phyloP scores from a whole-genome alignment of 2,329 filamentous ascomycete genomes.

The Colletotrichum navitas region DNA sequence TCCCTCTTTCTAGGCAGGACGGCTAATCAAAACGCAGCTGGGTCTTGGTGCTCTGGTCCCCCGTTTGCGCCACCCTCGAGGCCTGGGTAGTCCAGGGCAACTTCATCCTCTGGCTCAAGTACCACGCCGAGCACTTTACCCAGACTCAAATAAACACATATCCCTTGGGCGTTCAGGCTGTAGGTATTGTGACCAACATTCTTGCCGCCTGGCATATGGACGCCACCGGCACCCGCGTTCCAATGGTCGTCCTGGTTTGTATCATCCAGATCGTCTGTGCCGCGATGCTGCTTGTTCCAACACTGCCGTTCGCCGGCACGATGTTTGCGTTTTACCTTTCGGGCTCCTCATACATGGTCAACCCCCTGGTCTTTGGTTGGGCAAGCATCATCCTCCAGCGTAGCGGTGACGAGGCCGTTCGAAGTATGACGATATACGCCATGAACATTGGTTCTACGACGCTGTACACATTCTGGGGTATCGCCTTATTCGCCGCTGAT shows the following conservation, averaged over 20 bases:
- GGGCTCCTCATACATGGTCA: constrained; percentile 56
- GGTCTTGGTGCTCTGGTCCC: constrained; percentile 51
- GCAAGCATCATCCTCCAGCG: constrained; percentile 54
- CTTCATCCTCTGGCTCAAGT: constrained; percentile 50
- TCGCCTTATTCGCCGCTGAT: constrained; percentile 51
- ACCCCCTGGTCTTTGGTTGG: constrained; percentile 56
- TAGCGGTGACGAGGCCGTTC: constrained; percentile 53
- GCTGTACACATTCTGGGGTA: constrained; percentile 57
- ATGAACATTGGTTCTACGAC: constrained; percentile 55
- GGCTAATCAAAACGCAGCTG: constrained; percentile 40
- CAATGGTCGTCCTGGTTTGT: constrained; percentile 51
- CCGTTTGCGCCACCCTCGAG: constrained; percentile 52
- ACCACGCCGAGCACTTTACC: constrained; percentile 45
- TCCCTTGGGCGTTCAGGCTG: constrained; percentile 53
- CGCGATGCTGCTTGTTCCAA: constrained; percentile 50
- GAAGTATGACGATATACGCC: constrained; percentile 53
- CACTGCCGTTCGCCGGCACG: constrained; percentile 46
- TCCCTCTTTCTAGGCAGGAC: too few relatives aligned
- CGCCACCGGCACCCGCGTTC: constrained; percentile 50
- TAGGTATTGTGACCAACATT: constrained; percentile 50
- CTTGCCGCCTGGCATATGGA: constrained; percentile 54
- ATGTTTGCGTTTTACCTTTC: constrained; percentile 52
- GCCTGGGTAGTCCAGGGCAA: constrained; percentile 48
- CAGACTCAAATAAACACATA: constrained; percentile 54
- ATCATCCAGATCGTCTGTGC: constrained; percentile 51